Evolutionary conservation across 202 grass and related monocot genomes (phyloP).

Genomic region (Saccharum hybrid): DNA sequence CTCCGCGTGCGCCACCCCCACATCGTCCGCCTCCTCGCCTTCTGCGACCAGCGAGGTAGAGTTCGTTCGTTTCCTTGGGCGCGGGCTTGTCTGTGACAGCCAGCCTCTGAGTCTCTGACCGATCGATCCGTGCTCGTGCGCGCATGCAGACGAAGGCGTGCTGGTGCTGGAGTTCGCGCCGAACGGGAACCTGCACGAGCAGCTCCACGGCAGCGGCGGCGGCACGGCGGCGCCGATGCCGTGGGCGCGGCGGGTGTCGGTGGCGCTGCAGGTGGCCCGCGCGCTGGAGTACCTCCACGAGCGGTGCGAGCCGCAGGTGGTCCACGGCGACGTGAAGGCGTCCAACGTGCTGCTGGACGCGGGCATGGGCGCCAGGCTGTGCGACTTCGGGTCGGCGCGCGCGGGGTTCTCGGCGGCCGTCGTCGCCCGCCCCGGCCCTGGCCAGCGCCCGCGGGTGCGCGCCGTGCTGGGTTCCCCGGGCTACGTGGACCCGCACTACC

Average conservation of each 20-base stretch:
- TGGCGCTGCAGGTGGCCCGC: slow-evolving; percentile 68
- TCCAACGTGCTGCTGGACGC: slow-evolving; percentile 87
- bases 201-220: slow-evolving; percentile 45
- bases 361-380: slow-evolving; percentile 64
- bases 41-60: slow-evolving; percentile 68
- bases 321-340: slow-evolving; percentile 91
- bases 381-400: slow-evolving; percentile 83
- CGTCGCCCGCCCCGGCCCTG: slow-evolving; percentile 21
- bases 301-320: slow-evolving; percentile 70
- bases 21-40: slow-evolving; percentile 81
- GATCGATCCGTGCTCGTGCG: neutral
- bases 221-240: neutral
- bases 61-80: too few relatives aligned
- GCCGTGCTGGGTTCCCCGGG: slow-evolving; percentile 67
- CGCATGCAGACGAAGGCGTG: slow-evolving; percentile 58
- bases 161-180: slow-evolving; percentile 77
- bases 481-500: slow-evolving; percentile 94
- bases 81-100: too few relatives aligned
- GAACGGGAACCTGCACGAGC: slow-evolving; percentile 83
- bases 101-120: neutral
- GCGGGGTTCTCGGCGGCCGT: slow-evolving; percentile 72
- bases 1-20: slow-evolving; percentile 71
- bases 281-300: slow-evolving; percentile 92
- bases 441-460: slow-evolving; percentile 21
- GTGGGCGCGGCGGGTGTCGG: slow-evolving; percentile 57